Base-by-base conservation (phyloP, 1,139 yeast species). In the Candida glucosophila region DNA sequence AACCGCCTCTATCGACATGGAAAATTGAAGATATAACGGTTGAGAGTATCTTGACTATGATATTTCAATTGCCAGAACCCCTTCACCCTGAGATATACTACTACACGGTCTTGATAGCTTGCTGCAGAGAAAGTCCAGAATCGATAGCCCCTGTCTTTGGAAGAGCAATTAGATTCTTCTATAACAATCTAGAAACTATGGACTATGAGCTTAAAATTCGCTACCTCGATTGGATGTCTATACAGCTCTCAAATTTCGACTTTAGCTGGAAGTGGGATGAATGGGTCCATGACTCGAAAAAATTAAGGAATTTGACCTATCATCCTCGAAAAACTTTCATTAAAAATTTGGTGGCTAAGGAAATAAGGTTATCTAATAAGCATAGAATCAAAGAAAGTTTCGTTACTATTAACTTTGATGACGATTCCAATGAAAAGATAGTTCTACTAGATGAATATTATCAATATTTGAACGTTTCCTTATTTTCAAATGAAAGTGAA, bases 211-310 rank as follows among this genome's bases (percentile, higher is more conserved):
- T 82, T 29, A 71, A 77, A 37, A 66, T 73, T 36, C 64, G 90
- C 34, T 81, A 74, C 39, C 60, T 85, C 44, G 93, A 83, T 50
- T 92, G 98, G 98, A 79, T 92, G 66, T 70, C 94, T 3, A 79
- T 83, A 31, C 98, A 92, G 54, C 71, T 92, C 47, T 80, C 94
- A 40, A 90, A 90, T 50, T 92, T 90, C 52, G 88, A 82, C 34
- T 92, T 85, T 53, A 82, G 90, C 23, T 92, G 99, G 99, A 86
- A 86, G 47, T 90, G 99, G 99, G 77, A 74, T 37, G 98, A 88
- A 51, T 92, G 98, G 98, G 74, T 70, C 22, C 53, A 52, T 2
- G 81, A 76, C 41, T 66, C 78, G 0, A 46, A 52, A 16, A 48
- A 48, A 25, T 56, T 42, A 28, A 33, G 40, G 8, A 29, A 35